Evolutionary conservation across 2,329 filamentous ascomycete species (phyloP).

Genomic region (Parastagonospora nodorum): DNA sequence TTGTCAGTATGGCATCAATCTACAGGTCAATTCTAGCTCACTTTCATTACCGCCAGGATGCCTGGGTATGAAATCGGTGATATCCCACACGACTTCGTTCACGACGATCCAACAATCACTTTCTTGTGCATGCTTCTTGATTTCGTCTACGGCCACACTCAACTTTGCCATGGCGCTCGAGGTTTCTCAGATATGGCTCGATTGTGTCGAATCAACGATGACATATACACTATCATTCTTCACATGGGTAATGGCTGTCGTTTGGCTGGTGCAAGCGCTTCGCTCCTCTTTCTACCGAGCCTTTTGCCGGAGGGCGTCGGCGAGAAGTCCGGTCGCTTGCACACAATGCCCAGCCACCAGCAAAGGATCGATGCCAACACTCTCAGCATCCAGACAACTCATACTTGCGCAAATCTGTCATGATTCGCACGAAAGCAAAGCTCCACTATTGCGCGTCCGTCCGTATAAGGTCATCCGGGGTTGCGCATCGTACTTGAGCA

Average conservation of each 20-base stretch:
- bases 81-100: slow-evolving; percentile 67
- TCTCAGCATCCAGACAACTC: not conserved
- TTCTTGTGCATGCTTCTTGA: slow-evolving; percentile 7
- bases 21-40: slow-evolving; percentile 1
- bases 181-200: too few relatives aligned
- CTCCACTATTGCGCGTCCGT: too few relatives aligned
- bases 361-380: not conserved
- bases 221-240: not conserved
- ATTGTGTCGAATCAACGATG: too few relatives aligned
- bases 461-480: too few relatives aligned
- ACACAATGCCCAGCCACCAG: not conserved
- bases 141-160: slow-evolving; percentile 15
- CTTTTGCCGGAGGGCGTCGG: slow-evolving; percentile 10
- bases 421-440: too few relatives aligned
- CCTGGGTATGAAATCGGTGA: slow-evolving; percentile 64
- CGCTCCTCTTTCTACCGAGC: slow-evolving; percentile 6
- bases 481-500: too few relatives aligned
- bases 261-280: slow-evolving; percentile 1
- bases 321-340: slow-evolving; percentile 6
- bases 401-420: too few relatives aligned
- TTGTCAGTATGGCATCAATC: not conserved
- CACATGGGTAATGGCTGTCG: not conserved
- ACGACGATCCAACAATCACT: slow-evolving; percentile 66
- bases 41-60: slow-evolving; percentile 60
- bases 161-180: not conserved